Conservation (phyloP, 495 filamentous ascomycete genomes). For the Aspergillus conjunctus region DNA sequence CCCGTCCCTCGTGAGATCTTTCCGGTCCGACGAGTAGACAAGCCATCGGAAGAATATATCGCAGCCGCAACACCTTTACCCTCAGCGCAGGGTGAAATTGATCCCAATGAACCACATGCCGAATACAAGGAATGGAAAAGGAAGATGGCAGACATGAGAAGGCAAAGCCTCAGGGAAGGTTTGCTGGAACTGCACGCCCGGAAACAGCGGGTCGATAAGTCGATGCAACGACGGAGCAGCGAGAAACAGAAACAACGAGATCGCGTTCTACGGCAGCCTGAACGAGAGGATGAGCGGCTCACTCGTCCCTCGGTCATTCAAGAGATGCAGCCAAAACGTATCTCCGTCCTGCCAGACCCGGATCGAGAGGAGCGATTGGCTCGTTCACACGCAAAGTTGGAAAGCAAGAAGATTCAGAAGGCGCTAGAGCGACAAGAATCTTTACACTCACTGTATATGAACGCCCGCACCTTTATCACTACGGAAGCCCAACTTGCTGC, state of each 20-base stretch:
- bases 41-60: constrained; percentile 57
- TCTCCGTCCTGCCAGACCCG: constrained; percentile 47
- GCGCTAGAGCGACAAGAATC: constrained; percentile 44
- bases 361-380: constrained; percentile 49
- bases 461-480: constrained; percentile 65
- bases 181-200: constrained; percentile 58
- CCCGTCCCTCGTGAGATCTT: constrained; percentile 72
- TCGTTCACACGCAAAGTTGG: constrained; percentile 42
- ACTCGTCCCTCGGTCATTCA: constrained; percentile 55
- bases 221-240: constrained; percentile 37
- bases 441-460: constrained; percentile 65
- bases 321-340: constrained; percentile 44
- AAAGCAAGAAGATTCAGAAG: constrained; percentile 41
- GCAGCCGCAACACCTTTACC: constrained; percentile 44
- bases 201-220: constrained; percentile 48
- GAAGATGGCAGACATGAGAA: constrained; percentile 59
- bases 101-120: constrained; percentile 39
- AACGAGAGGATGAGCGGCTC: constrained; percentile 62
- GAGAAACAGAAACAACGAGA: constrained; percentile 46
- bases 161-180: constrained; percentile 65
- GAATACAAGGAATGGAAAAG: constrained; percentile 64
- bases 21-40: constrained; percentile 48
- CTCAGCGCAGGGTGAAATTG: constrained; percentile 30
- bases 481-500: constrained; percentile 61
- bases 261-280: constrained; percentile 48